Base-by-base conservation (phyloP, 2,329 filamentous ascomycete genomes). In the Microsporum audouinii region DNA sequence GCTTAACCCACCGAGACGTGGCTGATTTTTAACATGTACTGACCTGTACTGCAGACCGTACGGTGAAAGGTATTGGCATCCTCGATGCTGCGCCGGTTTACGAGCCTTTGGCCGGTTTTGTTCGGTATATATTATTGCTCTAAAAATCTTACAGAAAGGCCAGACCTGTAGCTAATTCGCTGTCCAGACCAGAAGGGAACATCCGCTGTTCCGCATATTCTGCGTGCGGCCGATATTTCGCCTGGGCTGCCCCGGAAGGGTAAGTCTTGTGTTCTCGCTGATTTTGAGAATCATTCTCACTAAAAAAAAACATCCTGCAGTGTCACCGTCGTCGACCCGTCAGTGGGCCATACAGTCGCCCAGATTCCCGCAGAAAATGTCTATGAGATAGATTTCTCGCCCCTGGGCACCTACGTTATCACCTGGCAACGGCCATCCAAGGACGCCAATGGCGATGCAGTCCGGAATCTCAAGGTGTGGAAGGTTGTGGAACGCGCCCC, bases 401-500 rank as follows among this genome's bases (percentile, higher is more conserved):
- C 92, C 3, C 81, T 86, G 61, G 94, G 94, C 64, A 94, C 89
- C 62, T 99, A 89, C 76, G 80, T 97, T 72, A 96, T 95, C 72
- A 97, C 94, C 60, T 97, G 91, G 91, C 92, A 99, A 79, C 86
- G 94, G 39, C 88, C 91, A 6, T 82, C 84, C 66, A 97, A 97
- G 79, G 92, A 97, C 71, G 92, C 92, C 71, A 87, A 88, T 63
- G 94, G 94, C 61, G 90, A 96, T 75, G 91, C 94, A 53, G 87
- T 85, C 68, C 96, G 96, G 83, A 99, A 99, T 73, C 80, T 99
- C 66, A 97, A 96, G 81, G 87, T 99, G 68, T 99, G 94, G 94
- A 85, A 86, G 72, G 91, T 89, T 39, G 78, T 89, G 60, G 88
- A 92, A 71, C 73, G 74, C 60, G 73, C 80, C 10, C 34, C 5